A percentile compares a stretch with the other conserved stretches of the same genome.
phyloP scores from a whole-genome alignment of 2,329 filamentous ascomycete species.

The Curvularia sp. region DNA sequence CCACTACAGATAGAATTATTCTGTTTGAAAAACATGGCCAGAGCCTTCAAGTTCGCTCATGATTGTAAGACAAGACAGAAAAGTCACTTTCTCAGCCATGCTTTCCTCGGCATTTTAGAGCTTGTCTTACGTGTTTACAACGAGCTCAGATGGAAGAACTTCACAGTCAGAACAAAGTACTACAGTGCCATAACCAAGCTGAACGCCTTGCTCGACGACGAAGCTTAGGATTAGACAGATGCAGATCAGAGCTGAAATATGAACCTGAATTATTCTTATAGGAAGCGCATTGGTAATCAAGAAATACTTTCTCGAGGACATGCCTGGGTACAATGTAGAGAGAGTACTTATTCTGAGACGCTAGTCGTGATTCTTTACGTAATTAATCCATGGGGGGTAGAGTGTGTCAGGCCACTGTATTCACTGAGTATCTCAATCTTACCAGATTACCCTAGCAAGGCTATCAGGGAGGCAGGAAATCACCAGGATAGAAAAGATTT shows the following conservation, averaged over 20 bases:
- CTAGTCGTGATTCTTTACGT: background rate
- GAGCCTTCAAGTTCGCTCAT: background rate
- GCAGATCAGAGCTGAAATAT: constrained; percentile 12
- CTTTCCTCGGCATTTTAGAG: background rate
- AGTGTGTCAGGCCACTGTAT: too few relatives aligned
- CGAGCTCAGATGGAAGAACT: constrained; percentile 9
- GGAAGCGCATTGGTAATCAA: too few relatives aligned
- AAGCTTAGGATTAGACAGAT: constrained; percentile 12
- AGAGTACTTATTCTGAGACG: background rate
- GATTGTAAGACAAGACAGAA: constrained; percentile 9
- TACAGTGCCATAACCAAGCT: constrained; percentile 9
- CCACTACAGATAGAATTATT: constrained; percentile 4
- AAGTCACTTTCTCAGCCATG: background rate
- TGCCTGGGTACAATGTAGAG: constrained; percentile 6
- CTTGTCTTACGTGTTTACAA: constrained; percentile 11
- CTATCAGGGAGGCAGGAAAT: too few relatives aligned
- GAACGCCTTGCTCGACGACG: constrained; percentile 9
- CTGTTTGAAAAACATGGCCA: constrained; percentile 2
- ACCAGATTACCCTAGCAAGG: too few relatives aligned
- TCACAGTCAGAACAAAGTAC: constrained; percentile 14
- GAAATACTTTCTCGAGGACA: background rate
- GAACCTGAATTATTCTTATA: background rate
- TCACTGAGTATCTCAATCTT: too few relatives aligned
- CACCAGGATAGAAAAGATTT: too few relatives aligned
- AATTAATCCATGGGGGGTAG: too few relatives aligned